Conservation (phyloP, 441 rosid species). For the Aquilaria agallochum region DNA sequence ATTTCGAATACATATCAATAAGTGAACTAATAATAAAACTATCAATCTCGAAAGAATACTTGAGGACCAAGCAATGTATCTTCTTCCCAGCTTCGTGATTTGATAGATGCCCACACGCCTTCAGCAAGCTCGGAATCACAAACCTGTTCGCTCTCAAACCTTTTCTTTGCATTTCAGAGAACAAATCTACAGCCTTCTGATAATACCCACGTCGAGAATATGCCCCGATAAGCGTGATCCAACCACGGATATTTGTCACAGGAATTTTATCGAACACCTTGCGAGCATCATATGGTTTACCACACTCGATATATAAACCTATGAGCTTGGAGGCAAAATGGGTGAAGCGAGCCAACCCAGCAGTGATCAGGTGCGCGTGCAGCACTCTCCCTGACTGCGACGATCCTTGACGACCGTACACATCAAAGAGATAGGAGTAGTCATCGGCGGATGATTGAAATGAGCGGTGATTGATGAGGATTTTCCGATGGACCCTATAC, state of each 20-base stretch:
- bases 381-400: constrained; percentile 28
- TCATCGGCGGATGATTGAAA: constrained; percentile 19
- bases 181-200: constrained; percentile 37
- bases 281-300: constrained; percentile 27
- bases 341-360: constrained; percentile 25
- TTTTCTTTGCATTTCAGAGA: constrained; percentile 43
- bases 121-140: constrained; percentile 72
- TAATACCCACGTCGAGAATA: constrained; percentile 39
- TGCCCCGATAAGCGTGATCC: constrained; percentile 42
- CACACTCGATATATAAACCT: constrained; percentile 28
- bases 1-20: constrained; percentile 82
- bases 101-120: constrained; percentile 55
- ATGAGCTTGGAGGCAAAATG: constrained; percentile 37
- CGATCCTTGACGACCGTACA: constrained; percentile 23
- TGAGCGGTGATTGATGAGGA: constrained; percentile 15
- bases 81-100: constrained; percentile 42
- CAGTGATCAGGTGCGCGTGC: constrained; percentile 41
- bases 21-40: constrained; percentile 55
- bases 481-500: not conserved
- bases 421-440: constrained; percentile 27
- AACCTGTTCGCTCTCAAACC: constrained; percentile 43
- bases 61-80: constrained; percentile 53
- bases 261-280: constrained; percentile 60
- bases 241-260: constrained; percentile 22
- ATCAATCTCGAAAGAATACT: constrained; percentile 43